Evolutionary conservation across 305 asterid genomes (phyloP).

Genomic region (Solanum aculeatissimum): DNA sequence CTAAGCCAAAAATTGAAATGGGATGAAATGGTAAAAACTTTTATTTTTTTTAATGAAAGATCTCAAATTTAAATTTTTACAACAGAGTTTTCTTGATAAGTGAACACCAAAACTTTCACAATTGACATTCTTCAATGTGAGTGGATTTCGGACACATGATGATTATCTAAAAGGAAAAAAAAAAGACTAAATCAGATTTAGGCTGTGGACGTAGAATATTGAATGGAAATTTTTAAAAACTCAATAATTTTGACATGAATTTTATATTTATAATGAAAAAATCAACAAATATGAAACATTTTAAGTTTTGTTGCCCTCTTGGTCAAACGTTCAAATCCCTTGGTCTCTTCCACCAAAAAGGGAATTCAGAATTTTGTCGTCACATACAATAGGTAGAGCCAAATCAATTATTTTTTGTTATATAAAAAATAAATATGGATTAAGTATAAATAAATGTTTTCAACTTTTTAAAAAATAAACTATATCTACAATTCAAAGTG

Average conservation of each 20-base stretch:
- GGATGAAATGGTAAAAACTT: not conserved
- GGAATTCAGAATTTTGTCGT: not conserved
- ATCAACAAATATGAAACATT: not conserved
- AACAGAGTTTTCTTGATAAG: not conserved
- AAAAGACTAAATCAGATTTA: not conserved
- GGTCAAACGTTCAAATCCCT: not conserved
- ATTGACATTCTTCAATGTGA: not conserved
- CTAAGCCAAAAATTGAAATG: slow-evolving; percentile 15
- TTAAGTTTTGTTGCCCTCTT: not conserved
- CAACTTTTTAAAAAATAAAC: too few relatives aligned
- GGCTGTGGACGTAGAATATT: not conserved
- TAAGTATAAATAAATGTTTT: not conserved
- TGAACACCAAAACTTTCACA: not conserved
- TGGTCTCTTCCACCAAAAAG: not conserved
- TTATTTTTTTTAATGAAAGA: not conserved
- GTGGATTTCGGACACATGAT: not conserved
- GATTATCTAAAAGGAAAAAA: not conserved
- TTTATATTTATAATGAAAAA: not conserved
- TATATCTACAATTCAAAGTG: not conserved
- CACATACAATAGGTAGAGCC: not conserved
- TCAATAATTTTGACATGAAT: not conserved
- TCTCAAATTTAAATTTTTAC: not conserved
- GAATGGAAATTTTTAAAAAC: not conserved
- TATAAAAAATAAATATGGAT: not conserved
- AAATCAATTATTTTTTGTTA: not conserved